These are phyloP conservation scores for Melanogaster broomeanus DNA, from an alignment of 768 basidiomycete species.

Conservation along the genomic window DNA sequence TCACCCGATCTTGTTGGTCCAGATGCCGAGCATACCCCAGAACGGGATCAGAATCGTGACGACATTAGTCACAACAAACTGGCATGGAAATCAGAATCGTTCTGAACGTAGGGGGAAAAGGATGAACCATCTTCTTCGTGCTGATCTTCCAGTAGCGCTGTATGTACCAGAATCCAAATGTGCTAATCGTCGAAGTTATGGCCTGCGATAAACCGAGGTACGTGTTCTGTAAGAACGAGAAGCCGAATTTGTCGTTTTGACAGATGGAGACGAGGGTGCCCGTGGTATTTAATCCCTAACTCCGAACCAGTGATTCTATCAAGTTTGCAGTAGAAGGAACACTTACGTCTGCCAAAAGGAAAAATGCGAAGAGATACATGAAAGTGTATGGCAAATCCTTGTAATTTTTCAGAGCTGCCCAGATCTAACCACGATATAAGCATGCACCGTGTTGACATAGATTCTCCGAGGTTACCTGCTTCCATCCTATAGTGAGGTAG, in stretches of 20 bases:
- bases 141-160: too few species aligned
- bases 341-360: too few species aligned
- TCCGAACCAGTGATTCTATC: neutral
- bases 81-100: neutral
- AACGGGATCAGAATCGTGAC: constrained; percentile 69
- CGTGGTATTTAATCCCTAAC: constrained; percentile 78
- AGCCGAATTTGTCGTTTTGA: constrained; percentile 79
- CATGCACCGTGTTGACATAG: neutral
- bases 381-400: too few species aligned
- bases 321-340: neutral
- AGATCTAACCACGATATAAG: constrained; percentile 52
- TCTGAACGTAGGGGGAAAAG: neutral
- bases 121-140: constrained; percentile 74
- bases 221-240: constrained; percentile 81
- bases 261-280: constrained; percentile 73
- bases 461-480: constrained; percentile 51
- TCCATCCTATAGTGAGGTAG: constrained; percentile 85
- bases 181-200: constrained; percentile 70
- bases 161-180: too few species aligned
- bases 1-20: constrained; percentile 70
- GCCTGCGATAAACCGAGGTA: constrained; percentile 79
- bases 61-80: constrained; percentile 80
- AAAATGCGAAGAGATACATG: too few species aligned
- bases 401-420: too few species aligned
- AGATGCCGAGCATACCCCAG: too few species aligned